Evolutionary conservation across 164 flowering plant species (phyloP).

Genomic region (Piper betle): DNA sequence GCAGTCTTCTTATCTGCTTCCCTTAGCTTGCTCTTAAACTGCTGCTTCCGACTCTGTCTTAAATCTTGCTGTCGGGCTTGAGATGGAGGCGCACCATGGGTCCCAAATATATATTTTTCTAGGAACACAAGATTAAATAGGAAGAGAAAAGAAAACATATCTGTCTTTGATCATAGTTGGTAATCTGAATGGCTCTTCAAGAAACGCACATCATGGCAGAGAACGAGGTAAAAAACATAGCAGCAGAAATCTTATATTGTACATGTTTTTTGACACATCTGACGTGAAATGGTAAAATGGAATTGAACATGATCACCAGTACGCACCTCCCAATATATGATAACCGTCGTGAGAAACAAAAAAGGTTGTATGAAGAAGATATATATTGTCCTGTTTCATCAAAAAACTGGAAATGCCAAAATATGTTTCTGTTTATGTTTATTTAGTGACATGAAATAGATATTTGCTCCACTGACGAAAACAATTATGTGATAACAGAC

Average conservation of each 20-base stretch:
- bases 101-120: conserved; percentile 65
- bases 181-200: too few relatives aligned
- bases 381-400: background rate
- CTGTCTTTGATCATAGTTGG: too few relatives aligned
- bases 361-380: background rate
- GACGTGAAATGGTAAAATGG: background rate
- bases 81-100: conserved; percentile 86
- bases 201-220: background rate
- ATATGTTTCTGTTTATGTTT: background rate
- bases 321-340: too few relatives aligned
- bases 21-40: conserved; percentile 70
- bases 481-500: background rate
- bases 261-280: background rate
- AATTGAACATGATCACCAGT: background rate
- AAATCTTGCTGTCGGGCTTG: conserved; percentile 56
- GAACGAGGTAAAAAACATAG: background rate
- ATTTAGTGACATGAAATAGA: background rate
- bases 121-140: conserved; percentile 6
- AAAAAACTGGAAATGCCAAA: background rate
- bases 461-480: background rate
- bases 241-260: background rate
- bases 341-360: too few relatives aligned
- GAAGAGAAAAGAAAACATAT: background rate
- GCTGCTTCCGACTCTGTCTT: conserved; percentile 56
- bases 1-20: conserved; percentile 61